These are phyloP conservation scores for Pythium rhizo-oryzae DNA, from an alignment of 352 stramenopile genomes.

Conservation along the genomic window DNA sequence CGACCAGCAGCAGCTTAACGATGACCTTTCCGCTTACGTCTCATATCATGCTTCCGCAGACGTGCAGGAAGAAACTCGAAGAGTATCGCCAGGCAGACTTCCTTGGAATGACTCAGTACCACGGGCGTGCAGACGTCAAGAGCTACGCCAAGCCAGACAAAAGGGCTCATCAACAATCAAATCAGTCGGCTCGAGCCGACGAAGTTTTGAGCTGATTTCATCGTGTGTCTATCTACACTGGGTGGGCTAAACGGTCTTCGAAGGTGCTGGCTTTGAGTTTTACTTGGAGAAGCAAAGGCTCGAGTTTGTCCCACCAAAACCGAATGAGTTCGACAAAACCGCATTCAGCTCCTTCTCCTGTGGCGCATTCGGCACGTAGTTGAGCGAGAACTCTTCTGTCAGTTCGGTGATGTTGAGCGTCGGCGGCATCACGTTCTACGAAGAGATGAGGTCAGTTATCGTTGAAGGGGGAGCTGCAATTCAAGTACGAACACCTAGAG, in stretches of 20 bases:
- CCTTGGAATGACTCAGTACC: conserved; percentile 15
- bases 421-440: conserved; percentile 88
- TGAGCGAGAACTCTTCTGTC: conserved; percentile 81
- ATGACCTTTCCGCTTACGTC: neutral
- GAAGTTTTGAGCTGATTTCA: conserved; percentile 13
- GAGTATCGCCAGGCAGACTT: conserved; percentile 45
- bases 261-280: neutral
- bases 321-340: conserved; percentile 96
- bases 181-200: conserved; percentile 19
- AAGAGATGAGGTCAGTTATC: neutral
- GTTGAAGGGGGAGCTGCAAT: neutral
- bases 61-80: conserved; percentile 27
- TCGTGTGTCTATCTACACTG: neutral
- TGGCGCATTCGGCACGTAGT: conserved; percentile 73
- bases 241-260: neutral
- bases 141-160: conserved; percentile 15
- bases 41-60: neutral
- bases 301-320: conserved; percentile 97
- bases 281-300: conserved; percentile 82
- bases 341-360: conserved; percentile 76
- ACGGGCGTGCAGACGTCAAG: conserved; percentile 6
- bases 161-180: conserved; percentile 9
- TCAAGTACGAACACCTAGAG: neutral
- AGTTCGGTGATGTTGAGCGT: conserved; percentile 93
- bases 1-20: too few relatives aligned